Conservation (phyloP, 805 yeast genomes). For the Kazachstania bromeliacearum region DNA sequence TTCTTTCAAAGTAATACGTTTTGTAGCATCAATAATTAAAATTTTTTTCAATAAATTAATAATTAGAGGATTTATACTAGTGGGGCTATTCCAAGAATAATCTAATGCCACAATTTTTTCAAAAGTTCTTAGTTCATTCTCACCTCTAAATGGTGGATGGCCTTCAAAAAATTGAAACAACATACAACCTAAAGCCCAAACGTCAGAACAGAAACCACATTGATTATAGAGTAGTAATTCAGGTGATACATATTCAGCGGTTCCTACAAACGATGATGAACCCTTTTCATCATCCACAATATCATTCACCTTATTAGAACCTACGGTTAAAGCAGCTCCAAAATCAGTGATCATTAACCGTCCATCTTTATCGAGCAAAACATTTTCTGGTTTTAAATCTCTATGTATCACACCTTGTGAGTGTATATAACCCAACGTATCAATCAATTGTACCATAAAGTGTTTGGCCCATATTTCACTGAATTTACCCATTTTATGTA, state of each 20-base stretch:
- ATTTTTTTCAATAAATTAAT: conserved; percentile 59
- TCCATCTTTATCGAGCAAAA: conserved; percentile 75
- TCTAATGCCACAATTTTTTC: conserved; percentile 76
- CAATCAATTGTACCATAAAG: conserved; percentile 81
- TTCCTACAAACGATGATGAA: conserved; percentile 82
- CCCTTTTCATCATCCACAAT: conserved; percentile 21
- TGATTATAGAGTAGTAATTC: conserved; percentile 69
- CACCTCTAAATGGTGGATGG: conserved; percentile 80
- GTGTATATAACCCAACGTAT: conserved; percentile 84
- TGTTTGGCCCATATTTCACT: conserved; percentile 68
- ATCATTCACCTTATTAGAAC: conserved; percentile 12
- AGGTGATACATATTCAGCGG: conserved; percentile 95
- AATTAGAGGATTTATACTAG: conserved; percentile 45
- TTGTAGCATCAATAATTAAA: conserved; percentile 60
- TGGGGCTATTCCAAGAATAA: conserved; percentile 43
- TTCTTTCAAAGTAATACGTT: conserved; percentile 46
- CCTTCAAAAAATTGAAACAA: conserved; percentile 77
- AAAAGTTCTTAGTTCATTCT: conserved; percentile 76
- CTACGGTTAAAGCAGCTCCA: conserved; percentile 70
- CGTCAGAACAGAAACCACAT: conserved; percentile 75
- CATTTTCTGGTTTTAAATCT: conserved; percentile 91
- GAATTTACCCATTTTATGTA: conserved; percentile 68
- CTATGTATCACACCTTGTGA: conserved; percentile 84
- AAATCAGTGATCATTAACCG: conserved; percentile 89
- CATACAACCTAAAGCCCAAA: conserved; percentile 94